Conservation (phyloP, 768 basidiomycete genomes). For the Nidularia pulvinata region DNA sequence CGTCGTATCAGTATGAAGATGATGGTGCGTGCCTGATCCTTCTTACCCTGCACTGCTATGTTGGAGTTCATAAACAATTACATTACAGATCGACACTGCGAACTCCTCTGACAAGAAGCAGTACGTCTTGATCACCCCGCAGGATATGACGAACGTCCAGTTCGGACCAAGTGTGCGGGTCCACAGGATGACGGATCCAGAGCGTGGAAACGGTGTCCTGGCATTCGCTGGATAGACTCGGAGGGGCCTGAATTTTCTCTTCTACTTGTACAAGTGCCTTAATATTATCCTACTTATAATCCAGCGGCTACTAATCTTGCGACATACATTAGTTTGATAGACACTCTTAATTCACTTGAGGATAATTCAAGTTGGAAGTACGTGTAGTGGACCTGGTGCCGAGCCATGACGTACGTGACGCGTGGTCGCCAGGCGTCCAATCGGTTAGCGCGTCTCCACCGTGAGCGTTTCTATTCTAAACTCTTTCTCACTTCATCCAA, state of each 20-base stretch:
- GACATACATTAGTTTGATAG: no score
- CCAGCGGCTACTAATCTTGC: neutral
- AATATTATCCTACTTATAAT: neutral
- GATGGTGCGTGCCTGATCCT: constrained; percentile 59
- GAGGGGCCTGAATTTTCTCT: neutral
- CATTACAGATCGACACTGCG: constrained; percentile 79
- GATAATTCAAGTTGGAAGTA: no score
- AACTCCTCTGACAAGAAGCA: constrained; percentile 88
- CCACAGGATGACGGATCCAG: constrained; percentile 77
- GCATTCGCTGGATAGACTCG: constrained; percentile 15
- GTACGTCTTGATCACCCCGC: constrained; percentile 96
- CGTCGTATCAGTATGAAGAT: constrained; percentile 93
- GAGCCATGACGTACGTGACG: neutral
- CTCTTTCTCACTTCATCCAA: neutral
- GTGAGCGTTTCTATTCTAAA: neutral
- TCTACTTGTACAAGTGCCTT: neutral
- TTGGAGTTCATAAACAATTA: neutral
- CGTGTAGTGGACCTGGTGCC: no score
- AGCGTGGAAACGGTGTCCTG: constrained; percentile 57
- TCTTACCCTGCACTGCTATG: neutral
- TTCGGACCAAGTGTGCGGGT: constrained; percentile 73
- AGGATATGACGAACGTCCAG: constrained; percentile 78
- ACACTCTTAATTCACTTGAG: no score
- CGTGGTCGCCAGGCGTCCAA: neutral
- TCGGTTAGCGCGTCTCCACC: neutral